phyloP scores from a whole-genome alignment of 495 filamentous ascomycete genomes.

The Hypomontagnella monticulosa region DNA sequence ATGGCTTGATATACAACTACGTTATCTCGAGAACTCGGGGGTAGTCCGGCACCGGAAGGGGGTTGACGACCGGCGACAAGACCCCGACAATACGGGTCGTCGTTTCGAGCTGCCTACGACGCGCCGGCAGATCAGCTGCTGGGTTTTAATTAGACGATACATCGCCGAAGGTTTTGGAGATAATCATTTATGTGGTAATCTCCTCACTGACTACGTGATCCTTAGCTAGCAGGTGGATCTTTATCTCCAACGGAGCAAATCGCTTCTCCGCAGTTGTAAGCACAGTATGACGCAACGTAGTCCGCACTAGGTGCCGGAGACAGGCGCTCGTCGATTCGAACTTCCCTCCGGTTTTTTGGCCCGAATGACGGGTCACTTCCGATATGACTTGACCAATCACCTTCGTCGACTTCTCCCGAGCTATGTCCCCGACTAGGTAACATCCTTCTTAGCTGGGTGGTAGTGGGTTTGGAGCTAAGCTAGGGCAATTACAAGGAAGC shows the following conservation, averaged over 20 bases:
- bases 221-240: conserved; percentile 5
- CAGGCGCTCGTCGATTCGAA: conserved; percentile 38
- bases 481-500: neutral
- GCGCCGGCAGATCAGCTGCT: conserved; percentile 22
- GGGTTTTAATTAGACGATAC: neutral
- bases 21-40: conserved; percentile 13
- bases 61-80: conserved; percentile 17
- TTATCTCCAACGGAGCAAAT: neutral
- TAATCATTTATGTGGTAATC: conserved; percentile 12
- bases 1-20: conserved; percentile 23
- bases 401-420: conserved; percentile 1
- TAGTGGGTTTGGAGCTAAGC: conserved; percentile 10
- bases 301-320: conserved; percentile 11
- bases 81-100: conserved; percentile 11
- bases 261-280: neutral
- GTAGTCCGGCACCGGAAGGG: conserved; percentile 36
- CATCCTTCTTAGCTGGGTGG: conserved; percentile 10
- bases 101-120: conserved; percentile 32
- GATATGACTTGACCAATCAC: conserved; percentile 23
- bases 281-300: conserved; percentile 22
- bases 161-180: neutral
- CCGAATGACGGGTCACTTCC: conserved; percentile 23
- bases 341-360: conserved; percentile 23
- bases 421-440: conserved; percentile 9
- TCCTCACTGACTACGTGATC: neutral